Evolutionary conservation across 768 basidiomycete species (phyloP), one percentile per base, ranked within the genome.

Genomic region (Suillus alpinus): DNA sequence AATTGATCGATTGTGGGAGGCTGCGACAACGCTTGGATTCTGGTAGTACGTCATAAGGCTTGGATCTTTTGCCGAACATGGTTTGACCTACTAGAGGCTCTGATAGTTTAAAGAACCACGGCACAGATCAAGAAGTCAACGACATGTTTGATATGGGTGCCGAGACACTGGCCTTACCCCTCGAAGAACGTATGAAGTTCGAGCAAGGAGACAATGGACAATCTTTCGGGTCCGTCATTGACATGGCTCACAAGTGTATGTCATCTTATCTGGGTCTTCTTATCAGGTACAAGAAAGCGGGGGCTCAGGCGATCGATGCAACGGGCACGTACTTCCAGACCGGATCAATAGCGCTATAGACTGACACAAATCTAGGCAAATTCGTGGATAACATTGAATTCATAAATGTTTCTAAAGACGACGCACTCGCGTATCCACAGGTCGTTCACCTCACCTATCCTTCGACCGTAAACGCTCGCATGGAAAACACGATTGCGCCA

Each of bases 331-430:
- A 41, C 67, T 64, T 61, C 13, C 29, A 18, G 32, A 32, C n/a
- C 16, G 36, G 9, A 18, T 18, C 20, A 14, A 44, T 43, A 32
- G 12, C 37, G 29, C n/a, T n/a, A 31, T 10, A n/a, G 7, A 29
- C 59, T 31, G 3, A 3, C 7, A 34, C 9, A 47, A 14, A 32
- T 23, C 4, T 20, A 43, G 55, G 36, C 26, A 9, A 23, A 34
- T n/a, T 10, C 13, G 6, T 51, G 18, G 88, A 89, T 66, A 79
- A 78, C 0, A 77, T 80, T 3, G 86, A 89, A 66, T 88, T 87
- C 69, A 76, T 89, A 60, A 88, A 88, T 65, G 71, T 89, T 36
- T 76, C 87, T 0, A 87, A 88, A 67, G 88, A 91, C 66, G 89
- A 91, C 63, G 86, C 79, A 0, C 68, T 90, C 0, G 80, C 84